Percentiles rank a stretch among this genome's conserved stretches.
phyloP scores from a whole-genome alignment of 805 yeast genomes.

The Yueomyces sp. region DNA sequence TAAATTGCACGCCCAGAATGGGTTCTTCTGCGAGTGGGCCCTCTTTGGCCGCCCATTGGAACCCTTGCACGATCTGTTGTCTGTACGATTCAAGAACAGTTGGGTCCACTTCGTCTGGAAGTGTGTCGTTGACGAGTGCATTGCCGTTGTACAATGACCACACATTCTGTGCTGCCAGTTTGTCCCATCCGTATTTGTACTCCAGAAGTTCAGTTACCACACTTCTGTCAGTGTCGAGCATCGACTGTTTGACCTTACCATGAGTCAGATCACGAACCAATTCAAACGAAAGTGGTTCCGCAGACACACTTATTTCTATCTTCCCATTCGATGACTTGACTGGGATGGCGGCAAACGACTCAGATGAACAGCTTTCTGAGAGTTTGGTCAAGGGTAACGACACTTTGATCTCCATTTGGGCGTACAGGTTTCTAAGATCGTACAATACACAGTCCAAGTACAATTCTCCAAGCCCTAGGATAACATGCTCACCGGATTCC shows the following conservation, averaged over 20 bases:
- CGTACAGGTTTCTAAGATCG: constrained; percentile 54
- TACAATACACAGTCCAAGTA: constrained; percentile 73
- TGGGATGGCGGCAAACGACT: constrained; percentile 56
- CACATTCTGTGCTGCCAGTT: constrained; percentile 65
- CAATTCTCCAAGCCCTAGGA: constrained; percentile 77
- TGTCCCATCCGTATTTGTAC: constrained; percentile 62
- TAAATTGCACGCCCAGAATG: constrained; percentile 55
- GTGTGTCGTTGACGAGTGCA: constrained; percentile 53
- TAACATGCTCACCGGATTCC: constrained; percentile 76
- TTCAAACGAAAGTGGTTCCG: constrained; percentile 55
- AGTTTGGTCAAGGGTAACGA: constrained; percentile 77
- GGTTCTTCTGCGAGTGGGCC: constrained; percentile 93
- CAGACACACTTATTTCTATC: constrained; percentile 48
- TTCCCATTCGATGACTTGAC: constrained; percentile 42
- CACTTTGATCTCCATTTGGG: constrained; percentile 59
- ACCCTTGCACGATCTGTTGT: constrained; percentile 58
- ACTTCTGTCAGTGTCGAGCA: constrained; percentile 27
- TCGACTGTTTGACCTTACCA: constrained; percentile 33
- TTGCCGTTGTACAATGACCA: constrained; percentile 72
- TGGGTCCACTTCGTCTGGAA: constrained; percentile 58
- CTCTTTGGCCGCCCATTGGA: constrained; percentile 67
- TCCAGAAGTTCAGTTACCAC: constrained; percentile 42
- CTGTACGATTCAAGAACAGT: constrained; percentile 30
- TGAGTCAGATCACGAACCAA: constrained; percentile 26
- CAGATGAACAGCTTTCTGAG: constrained; percentile 58